phyloP scores from a whole-genome alignment of 495 filamentous ascomycete species.

The Pyrenula massariospora region DNA sequence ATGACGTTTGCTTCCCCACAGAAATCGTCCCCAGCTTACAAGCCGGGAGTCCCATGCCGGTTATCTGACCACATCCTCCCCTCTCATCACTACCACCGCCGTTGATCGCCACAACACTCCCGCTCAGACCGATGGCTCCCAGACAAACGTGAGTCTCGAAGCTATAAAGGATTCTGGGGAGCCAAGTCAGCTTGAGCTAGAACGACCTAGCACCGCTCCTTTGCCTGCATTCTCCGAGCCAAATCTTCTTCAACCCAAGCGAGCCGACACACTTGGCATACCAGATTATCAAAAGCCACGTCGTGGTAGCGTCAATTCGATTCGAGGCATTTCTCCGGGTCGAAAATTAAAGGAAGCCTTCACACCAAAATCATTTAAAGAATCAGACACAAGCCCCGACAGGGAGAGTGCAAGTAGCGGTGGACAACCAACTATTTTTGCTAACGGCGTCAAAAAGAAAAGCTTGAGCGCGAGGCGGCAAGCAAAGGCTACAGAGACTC shows the following conservation, averaged over 20 bases:
- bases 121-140: not conserved
- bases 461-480: constrained; percentile 28
- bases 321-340: constrained; percentile 28
- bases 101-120: constrained; percentile 20
- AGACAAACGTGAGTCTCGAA: constrained; percentile 1
- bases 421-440: constrained; percentile 14
- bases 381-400: constrained; percentile 31
- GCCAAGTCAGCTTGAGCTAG: not conserved
- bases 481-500: constrained; percentile 16
- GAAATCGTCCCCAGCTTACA: constrained; percentile 50
- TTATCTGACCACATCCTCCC: constrained; percentile 73
- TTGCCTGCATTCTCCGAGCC: constrained; percentile 11
- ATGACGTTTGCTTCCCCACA: constrained; percentile 17
- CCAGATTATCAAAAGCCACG: not conserved
- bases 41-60: constrained; percentile 67
- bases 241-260: constrained; percentile 15
- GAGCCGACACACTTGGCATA: constrained; percentile 7
- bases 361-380: constrained; percentile 25
- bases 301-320: constrained; percentile 16
- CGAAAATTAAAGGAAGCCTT: constrained; percentile 36
- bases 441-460: constrained; percentile 21
- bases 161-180: not conserved
- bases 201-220: constrained; percentile 1
- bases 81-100: constrained; percentile 52
- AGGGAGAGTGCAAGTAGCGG: constrained; percentile 17